Conservation (phyloP, 139 green algal species). For the Micromonas commoda region DNA sequence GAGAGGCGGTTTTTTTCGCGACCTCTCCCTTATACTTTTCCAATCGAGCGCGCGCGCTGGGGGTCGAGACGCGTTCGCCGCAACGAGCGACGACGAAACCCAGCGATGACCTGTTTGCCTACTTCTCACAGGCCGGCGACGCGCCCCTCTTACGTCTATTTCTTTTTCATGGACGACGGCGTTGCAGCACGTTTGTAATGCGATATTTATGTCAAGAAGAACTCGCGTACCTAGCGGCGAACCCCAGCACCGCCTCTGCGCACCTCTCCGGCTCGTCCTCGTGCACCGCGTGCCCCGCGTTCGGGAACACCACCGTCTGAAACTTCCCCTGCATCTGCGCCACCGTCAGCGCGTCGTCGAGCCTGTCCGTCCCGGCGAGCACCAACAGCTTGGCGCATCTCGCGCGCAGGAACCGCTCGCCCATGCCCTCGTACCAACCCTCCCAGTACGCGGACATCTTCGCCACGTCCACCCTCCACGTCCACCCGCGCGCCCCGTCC, state of each 20-base stretch:
- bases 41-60: too few relatives aligned
- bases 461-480: conserved; percentile 67
- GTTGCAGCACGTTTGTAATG: too few relatives aligned
- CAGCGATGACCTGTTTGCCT: too few relatives aligned
- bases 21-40: too few relatives aligned
- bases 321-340: conserved; percentile 92
- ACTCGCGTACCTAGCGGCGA: conserved; percentile 32
- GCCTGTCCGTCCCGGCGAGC: conserved; percentile 83
- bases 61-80: too few relatives aligned
- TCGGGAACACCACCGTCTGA: conserved; percentile 79
- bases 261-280: conserved; percentile 73
- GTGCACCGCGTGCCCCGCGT: conserved; percentile 84
- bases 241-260: conserved; percentile 55
- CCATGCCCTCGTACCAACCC: conserved; percentile 80
- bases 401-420: conserved; percentile 62
- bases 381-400: conserved; percentile 76
- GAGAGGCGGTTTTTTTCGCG: too few relatives aligned
- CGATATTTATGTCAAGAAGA: not conserved
- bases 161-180: too few relatives aligned
- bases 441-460: conserved; percentile 65
- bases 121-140: too few relatives aligned
- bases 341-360: conserved; percentile 81
- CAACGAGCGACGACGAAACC: too few relatives aligned
- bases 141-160: too few relatives aligned
- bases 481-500: conserved; percentile 34